Evolutionary conservation across 2,329 filamentous ascomycete species (phyloP), one percentile per base, ranked within the genome.

Genomic region (Penicillium occitanis): DNA sequence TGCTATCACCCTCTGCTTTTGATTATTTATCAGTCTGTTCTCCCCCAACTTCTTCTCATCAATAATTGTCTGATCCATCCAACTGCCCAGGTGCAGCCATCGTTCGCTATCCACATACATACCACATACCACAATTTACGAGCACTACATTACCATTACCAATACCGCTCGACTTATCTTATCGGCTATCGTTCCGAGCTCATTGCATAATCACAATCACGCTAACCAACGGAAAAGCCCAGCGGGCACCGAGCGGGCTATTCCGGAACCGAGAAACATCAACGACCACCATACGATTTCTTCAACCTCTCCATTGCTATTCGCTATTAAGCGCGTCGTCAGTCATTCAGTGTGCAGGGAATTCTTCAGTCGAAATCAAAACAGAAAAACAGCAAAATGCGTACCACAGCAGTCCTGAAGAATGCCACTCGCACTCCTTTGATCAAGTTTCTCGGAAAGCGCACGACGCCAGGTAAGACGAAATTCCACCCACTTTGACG

Each of bases 361-460:
- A 5, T 19, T 55, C 35, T 61, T 63, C 65, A 65, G 69, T 71
- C 28, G 4, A n/a, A 48, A 30, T 46, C 3, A 55, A 14, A 17
- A 48, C 25, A 48, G 22, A 17, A 28, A 48, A 58, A 19, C 53
- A 33, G 50, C 22, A 35, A 79, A 72, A 81, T 82, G 80, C 79
- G 75, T 72, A 76, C 75, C 68, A 78, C 80, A 51, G 67, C 75
- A 67, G 72, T 79, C 71, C 76, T 83, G 65, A 75, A 76, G 64
- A 78, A 75, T 64, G 76, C 77, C 64, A 74, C 77, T 66, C 78
- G 81, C 61, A 80, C 78, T 64, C 82, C 82, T 61, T 73, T 83
- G 68, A 84, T 84, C 71, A 82, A 81, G 68, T 84, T 84, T 73
- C 65, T 84, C 50, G 82, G 82, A 70, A 82, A 80, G 70, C 79